These are phyloP conservation scores for Xylaria arbuscula DNA, from an alignment of 2,329 filamentous ascomycete species.

Conservation along the genomic window DNA sequence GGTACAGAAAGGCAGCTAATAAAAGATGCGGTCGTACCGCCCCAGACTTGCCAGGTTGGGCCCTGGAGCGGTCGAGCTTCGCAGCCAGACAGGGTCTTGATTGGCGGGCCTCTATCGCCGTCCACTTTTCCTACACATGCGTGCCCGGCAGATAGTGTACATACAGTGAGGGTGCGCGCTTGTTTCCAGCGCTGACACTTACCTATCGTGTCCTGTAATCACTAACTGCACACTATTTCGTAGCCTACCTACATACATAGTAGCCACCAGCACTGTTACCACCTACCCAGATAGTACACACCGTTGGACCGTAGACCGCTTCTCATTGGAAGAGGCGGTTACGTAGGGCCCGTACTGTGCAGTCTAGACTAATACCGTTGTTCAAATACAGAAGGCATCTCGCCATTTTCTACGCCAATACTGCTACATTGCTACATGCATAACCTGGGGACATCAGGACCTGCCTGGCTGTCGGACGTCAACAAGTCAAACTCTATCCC, in stretches of 20 bases:
- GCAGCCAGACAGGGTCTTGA: neutral
- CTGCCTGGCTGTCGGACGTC: no score
- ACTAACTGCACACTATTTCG: neutral
- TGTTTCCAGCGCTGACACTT: neutral
- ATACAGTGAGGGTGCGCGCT: neutral
- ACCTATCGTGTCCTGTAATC: conserved; percentile 3
- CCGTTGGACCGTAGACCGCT: neutral
- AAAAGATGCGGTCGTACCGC: conserved; percentile 23
- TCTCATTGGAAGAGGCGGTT: neutral
- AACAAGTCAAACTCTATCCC: neutral
- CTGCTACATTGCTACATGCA: neutral
- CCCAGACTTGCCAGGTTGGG: conserved; percentile 13
- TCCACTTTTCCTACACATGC: conserved; percentile 19
- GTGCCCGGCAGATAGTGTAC: conserved; percentile 5
- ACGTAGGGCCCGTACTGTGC: neutral
- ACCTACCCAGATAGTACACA: conserved; percentile 33
- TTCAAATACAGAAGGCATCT: neutral
- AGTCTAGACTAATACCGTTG: conserved; percentile 1
- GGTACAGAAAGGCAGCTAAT: conserved; percentile 24
- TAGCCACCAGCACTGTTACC: conserved; percentile 19
- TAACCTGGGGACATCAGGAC: no score
- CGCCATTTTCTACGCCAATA: neutral
- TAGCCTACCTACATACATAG: conserved; percentile 5
- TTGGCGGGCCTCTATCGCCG: conserved; percentile 1
- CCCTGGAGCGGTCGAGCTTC: conserved; percentile 13